Evolutionary conservation across 345 rosid species (phyloP), one percentile per base, ranked within the genome.

Genomic region (Bretschneidera sinensis): DNA sequence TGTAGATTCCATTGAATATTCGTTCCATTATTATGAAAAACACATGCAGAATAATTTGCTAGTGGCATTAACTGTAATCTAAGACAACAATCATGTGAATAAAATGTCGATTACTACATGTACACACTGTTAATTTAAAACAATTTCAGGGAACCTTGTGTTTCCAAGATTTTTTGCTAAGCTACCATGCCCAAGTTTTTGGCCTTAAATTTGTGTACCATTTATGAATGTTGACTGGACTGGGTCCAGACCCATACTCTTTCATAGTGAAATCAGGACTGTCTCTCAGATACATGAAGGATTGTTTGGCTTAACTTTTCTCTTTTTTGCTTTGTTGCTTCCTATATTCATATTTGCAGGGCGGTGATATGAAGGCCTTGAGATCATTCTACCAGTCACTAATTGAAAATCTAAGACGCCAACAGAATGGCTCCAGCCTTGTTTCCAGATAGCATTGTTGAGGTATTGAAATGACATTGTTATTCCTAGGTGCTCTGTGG

Each of bases 391-490:
- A 87, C 75, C 92, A 76, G 61, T 81, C 87, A 34, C 89, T 88
- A 17, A 74, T 86, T 17, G 96, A 88, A 69, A 88, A 73, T 62
- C 60, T 90, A 59, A 73, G 97, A 58, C 70, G 65, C 59, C 95
- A 84, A 57, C 95, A 84, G 72, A 90, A 94, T 14, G 96, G 95
- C n/a, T n/a, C n/a, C 57, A 82, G 69, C 75, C 84, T 72, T 28
- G 90, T 79, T 64, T 87, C 88, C 86, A 87, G 97, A 86, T 94
- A 86, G 84, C 96, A 75, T 59, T 11, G 45, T n/a, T n/a, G n/a
- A n/a, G n/a, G n/a, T n/a, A n/a, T n/a, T n/a, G n/a, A n/a, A n/a
- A n/a, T n/a, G n/a, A n/a, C n/a, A n/a, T n/a, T n/a, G n/a, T n/a
- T n/a, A n/a, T n/a, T n/a, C n/a, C n/a, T n/a, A n/a, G n/a, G n/a